Evolutionary conservation across 192 early-diverging fungal species (phyloP), one percentile per base, ranked within the genome.

Genomic region (Pecoramyces ruminantium): DNA sequence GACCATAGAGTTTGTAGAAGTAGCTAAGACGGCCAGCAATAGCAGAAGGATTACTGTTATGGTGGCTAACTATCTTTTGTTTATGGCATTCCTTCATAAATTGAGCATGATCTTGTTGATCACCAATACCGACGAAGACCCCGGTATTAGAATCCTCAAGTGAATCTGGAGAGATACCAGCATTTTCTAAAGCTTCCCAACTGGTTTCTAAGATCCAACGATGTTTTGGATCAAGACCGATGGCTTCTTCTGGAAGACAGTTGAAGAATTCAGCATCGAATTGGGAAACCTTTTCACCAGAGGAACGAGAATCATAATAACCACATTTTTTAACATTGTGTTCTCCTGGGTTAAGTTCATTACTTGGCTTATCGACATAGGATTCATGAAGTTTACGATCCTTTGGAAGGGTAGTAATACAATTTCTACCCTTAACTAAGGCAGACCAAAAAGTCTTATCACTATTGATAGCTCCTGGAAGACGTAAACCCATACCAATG

Each of bases 21-120:
- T 80, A 85, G 38, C 51, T 67, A 0, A 84, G 85, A 29, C 85
- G 78, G 15, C 85, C 29, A 80, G 85, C 83, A n/a, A 84, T 77
- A 13, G 78, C 42, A 21, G 83, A 30, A 13, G 84, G 67, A 38
- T 85, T 34, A 39, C 17, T 81, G 15, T 29, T 29, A 12, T 29
- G 21, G n/a, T 79, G 12, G 9, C 25, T 13, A 13, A 80, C 25
- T 9, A n/a, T 0, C 4, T n/a, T 25, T n/a, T 25, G 0, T 9
- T 11, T 67, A 21, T 67, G 21, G 17, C 51, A 67, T 67, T 67
- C 51, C 9, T 67, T 25, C 51, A 80, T 21, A 15, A 86, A 79
- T 25, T 42, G 38, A 15, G 15, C 82, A 29, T 58, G 67, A 25
- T 83, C 82, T n/a, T 81, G 29, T 25, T 38, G 58, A n/a, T 79